These are phyloP conservation scores for Phytophthora pseudosyringae DNA, from an alignment of 352 stramenopile genomes.

Conservation along the genomic window DNA sequence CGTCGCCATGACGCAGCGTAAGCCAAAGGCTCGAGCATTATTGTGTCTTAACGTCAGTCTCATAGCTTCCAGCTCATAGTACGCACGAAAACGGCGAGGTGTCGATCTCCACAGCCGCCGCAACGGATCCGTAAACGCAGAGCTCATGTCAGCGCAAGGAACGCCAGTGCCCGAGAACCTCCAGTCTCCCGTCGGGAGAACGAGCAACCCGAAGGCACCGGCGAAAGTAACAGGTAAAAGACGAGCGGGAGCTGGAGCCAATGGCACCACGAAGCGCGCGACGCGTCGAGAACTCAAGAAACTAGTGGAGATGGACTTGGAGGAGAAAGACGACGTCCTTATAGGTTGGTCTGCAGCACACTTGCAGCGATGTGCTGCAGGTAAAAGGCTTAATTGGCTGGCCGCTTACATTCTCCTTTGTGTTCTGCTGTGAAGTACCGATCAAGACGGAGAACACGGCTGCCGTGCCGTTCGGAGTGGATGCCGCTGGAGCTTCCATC, in stretches of 20 bases:
- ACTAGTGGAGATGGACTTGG: slow-evolving; percentile 73
- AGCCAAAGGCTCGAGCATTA: background rate
- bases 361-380: background rate
- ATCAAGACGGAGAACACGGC: slow-evolving; percentile 29
- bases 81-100: slow-evolving; percentile 1
- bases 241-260: slow-evolving; percentile 27
- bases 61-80: background rate
- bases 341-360: slow-evolving; percentile 27
- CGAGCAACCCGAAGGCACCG: slow-evolving; percentile 50
- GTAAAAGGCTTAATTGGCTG: background rate
- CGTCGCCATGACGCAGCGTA: background rate
- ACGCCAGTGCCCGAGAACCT: slow-evolving; percentile 38
- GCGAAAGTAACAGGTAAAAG: slow-evolving; percentile 54
- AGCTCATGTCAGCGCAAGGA: slow-evolving; percentile 40
- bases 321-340: slow-evolving; percentile 69
- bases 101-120: background rate
- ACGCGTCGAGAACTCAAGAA: slow-evolving; percentile 85
- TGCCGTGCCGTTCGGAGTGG: slow-evolving; percentile 45
- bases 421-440: background rate
- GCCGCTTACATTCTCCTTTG: background rate
- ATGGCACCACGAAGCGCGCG: slow-evolving; percentile 51
- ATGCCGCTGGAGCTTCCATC: slow-evolving; percentile 38
- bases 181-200: slow-evolving; percentile 43
- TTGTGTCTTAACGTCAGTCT: background rate
- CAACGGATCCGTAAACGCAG: background rate